Percentiles rank a stretch among this genome's conserved stretches.
These are phyloP conservation scores for Tuctoria greenei DNA, from an alignment of 176 grass and related monocot species.

Conservation along the genomic window DNA sequence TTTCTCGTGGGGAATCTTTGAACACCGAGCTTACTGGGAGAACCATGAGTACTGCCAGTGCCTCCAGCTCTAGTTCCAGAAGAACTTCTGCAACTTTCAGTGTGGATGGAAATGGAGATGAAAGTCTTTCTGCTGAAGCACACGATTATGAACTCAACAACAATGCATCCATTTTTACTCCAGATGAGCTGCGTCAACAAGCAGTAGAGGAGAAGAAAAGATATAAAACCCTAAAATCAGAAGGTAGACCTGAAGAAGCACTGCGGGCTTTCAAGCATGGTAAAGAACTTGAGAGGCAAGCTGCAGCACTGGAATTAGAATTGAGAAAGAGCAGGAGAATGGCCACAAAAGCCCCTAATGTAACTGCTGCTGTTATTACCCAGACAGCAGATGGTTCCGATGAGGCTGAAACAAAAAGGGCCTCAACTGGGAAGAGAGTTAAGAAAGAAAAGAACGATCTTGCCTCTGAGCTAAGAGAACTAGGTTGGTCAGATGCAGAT, in stretches of 20 bases:
- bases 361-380: constrained; percentile 8
- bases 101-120: constrained; percentile 34
- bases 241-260: constrained; percentile 91
- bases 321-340: constrained; percentile 65
- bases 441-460: constrained; percentile 75
- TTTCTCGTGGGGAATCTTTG: constrained; percentile 40
- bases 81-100: constrained; percentile 34
- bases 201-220: constrained; percentile 90
- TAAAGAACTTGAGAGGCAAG: constrained; percentile 91
- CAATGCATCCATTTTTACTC: constrained; percentile 52
- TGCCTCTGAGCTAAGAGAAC: constrained; percentile 74
- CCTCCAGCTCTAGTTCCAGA: constrained; percentile 46
- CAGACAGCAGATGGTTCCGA: constrained; percentile 38
- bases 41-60: constrained; percentile 29
- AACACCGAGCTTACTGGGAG: constrained; percentile 33
- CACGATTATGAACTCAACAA: constrained; percentile 49
- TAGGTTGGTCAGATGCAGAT: constrained; percentile 95
- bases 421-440: constrained; percentile 48
- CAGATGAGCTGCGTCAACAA: constrained; percentile 79
- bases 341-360: constrained; percentile 48
- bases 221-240: constrained; percentile 69
- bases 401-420: constrained; percentile 43
- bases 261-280: constrained; percentile 83
- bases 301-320: constrained; percentile 62
- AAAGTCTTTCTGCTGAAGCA: constrained; percentile 46